phyloP scores from a whole-genome alignment of 305 asterid genomes.

The Fraxinus sp. region DNA sequence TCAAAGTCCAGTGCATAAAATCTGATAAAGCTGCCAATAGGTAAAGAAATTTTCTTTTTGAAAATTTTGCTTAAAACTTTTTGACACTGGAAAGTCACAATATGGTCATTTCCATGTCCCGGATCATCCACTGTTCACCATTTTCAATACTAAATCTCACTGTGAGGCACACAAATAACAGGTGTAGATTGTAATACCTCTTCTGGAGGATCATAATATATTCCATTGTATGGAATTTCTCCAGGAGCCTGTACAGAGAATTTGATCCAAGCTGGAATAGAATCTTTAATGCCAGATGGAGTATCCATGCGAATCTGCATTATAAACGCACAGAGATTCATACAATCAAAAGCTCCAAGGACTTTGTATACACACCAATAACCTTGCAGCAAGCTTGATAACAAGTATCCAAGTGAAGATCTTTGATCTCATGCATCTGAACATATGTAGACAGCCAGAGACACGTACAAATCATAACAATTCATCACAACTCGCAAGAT shows the following conservation, averaged over 20 bases:
- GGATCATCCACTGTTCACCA: constrained; percentile 20
- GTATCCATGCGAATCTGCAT: constrained; percentile 96
- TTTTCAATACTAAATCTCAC: constrained; percentile 9
- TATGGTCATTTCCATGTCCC: neutral
- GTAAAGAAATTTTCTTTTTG: neutral
- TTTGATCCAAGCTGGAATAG: constrained; percentile 99
- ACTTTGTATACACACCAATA: neutral
- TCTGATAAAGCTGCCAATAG: constrained; percentile 17
- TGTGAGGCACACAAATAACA: neutral
- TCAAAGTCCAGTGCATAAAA: constrained; percentile 17
- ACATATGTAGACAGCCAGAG: neutral
- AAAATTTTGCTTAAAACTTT: neutral
- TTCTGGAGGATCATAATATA: constrained; percentile 97
- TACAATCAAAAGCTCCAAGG: constrained; percentile 4
- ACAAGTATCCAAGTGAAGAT: neutral
- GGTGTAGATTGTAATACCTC: constrained; percentile 46
- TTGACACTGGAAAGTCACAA: neutral
- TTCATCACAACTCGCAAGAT: neutral
- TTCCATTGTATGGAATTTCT: constrained; percentile 91
- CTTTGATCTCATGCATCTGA: neutral
- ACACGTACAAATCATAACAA: neutral
- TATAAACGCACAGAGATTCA: constrained; percentile 18
- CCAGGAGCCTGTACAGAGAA: constrained; percentile 95
- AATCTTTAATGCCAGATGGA: constrained; percentile 92
- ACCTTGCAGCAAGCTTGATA: neutral